Evolutionary conservation across 2,329 filamentous ascomycete genomes (phyloP), one percentile per base, ranked within the genome.

Genomic region (Teratosphaeria zuluensis): DNA sequence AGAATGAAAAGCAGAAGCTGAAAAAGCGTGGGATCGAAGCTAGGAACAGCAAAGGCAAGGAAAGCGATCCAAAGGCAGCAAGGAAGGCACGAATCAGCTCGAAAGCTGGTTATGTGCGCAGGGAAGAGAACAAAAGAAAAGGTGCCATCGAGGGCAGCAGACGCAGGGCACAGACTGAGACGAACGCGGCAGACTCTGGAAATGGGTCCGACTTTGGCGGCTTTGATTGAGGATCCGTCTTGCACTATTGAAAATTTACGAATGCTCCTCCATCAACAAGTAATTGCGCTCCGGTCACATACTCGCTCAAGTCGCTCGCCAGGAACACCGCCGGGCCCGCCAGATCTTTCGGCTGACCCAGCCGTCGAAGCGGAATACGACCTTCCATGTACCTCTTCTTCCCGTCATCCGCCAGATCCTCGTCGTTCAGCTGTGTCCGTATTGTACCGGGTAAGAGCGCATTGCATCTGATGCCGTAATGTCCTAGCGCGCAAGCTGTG

Each of bases 221-320:
- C 5, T 76, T 77, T 61, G 75, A 75, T 57, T 70, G 58, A 66
- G 19, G 8, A 28, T 19, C 35, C 12, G 4, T 42, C 7, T 16
- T 33, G 8, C 35, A 42, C 64, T 74, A 92, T 74, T 94, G 90
- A 66, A 95, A 76, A 74, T 95, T 95, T 16, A 95, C 91, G 78
- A 94, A 96, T 62, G 92, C 72, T 0, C 92, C 91, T 11, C 91
- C 92, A 74, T 96, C 91, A 14, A 96, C 91, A 62, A 96, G 73
- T 65, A 96, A 69, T 74, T 94, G 89, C 16, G 90, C 86, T 0
- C 90, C 90, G 60, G 85, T 92, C 75, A 94, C 87, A 74, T 92
- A 94, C 28, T 83, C 82, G 70, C 87, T 92, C 75, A 95, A 74
- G 61, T 88, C 87, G 68, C 86, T 89, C 0, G 87, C 90, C 69